Percentiles rank a stretch among this genome's conserved stretches.
Evolutionary conservation across 2,329 filamentous ascomycete species (phyloP).

Genomic region (Stagonosporopsis chrysanthemi): DNA sequence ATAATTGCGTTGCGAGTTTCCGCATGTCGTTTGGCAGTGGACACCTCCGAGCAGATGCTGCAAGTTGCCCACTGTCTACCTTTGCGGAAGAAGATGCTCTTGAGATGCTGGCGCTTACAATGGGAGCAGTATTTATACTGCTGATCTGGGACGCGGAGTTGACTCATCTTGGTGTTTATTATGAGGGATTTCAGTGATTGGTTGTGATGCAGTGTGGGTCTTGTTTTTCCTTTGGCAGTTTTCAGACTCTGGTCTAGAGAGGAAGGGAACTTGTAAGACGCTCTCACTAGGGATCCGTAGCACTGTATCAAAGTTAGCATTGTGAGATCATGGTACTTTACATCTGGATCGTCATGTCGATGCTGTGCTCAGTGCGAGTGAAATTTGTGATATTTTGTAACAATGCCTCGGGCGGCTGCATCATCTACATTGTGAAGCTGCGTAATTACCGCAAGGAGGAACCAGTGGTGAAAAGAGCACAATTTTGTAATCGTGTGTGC

Average conservation of each 20-base stretch:
- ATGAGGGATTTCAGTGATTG: neutral
- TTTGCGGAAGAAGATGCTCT: neutral
- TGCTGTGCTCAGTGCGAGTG: too few relatives aligned
- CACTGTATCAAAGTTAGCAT: neutral
- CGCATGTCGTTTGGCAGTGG: neutral
- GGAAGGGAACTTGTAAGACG: neutral
- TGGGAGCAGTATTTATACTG: neutral
- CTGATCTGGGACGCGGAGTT: too few relatives aligned
- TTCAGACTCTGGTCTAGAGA: neutral
- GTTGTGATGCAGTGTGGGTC: neutral
- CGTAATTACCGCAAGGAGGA: too few relatives aligned
- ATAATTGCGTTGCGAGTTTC: neutral
- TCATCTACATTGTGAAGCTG: too few relatives aligned
- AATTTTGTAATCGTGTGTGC: too few relatives aligned
- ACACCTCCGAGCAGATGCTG: neutral
- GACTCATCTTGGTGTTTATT: neutral
- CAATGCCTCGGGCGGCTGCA: too few relatives aligned
- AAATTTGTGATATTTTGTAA: too few relatives aligned
- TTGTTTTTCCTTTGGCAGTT: neutral
- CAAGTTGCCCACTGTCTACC: conserved; percentile 1
- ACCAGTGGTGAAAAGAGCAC: too few relatives aligned
- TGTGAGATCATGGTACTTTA: neutral
- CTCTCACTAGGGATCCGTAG: too few relatives aligned
- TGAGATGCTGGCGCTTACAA: neutral
- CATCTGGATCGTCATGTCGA: neutral